Conservation (phyloP, 148 eudicot genomes). For the Rhododendron vialii region DNA sequence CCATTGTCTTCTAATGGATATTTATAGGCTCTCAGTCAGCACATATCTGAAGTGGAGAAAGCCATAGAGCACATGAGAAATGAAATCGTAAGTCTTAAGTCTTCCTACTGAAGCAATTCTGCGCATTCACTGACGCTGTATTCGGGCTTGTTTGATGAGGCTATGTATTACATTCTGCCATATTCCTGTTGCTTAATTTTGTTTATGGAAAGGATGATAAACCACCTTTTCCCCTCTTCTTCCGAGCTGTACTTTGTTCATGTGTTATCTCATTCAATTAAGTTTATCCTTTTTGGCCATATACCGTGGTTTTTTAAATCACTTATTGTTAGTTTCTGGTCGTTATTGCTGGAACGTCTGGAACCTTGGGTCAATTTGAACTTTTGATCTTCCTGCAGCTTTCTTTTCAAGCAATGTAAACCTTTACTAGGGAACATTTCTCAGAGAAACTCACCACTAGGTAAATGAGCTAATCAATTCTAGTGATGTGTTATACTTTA, state of each 20-base stretch:
- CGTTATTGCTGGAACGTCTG: neutral
- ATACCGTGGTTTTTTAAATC: neutral
- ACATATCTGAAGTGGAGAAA: slow-evolving; percentile 77
- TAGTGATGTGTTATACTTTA: neutral
- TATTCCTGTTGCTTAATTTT: neutral
- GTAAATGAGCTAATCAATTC: neutral
- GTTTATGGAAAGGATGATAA: neutral
- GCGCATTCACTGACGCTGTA: neutral
- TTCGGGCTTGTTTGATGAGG: slow-evolving; percentile 1
- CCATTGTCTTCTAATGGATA: neutral
- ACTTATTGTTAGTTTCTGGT: neutral
- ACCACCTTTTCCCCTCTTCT: neutral
- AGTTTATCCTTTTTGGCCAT: neutral
- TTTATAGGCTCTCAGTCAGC: slow-evolving; percentile 85
- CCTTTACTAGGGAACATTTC: neutral
- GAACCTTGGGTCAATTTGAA: neutral
- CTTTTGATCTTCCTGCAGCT: neutral
- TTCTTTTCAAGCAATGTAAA: neutral
- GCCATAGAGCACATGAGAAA: slow-evolving; percentile 59
- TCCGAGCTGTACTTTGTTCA: neutral
- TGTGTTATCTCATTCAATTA: neutral
- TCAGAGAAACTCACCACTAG: neutral
- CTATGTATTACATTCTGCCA: neutral
- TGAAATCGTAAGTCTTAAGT: slow-evolving; percentile 58
- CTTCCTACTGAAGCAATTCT: neutral